Conservation (phyloP, 306 rosid species). For the barrel medic (Medicago truncatula) region DNA sequence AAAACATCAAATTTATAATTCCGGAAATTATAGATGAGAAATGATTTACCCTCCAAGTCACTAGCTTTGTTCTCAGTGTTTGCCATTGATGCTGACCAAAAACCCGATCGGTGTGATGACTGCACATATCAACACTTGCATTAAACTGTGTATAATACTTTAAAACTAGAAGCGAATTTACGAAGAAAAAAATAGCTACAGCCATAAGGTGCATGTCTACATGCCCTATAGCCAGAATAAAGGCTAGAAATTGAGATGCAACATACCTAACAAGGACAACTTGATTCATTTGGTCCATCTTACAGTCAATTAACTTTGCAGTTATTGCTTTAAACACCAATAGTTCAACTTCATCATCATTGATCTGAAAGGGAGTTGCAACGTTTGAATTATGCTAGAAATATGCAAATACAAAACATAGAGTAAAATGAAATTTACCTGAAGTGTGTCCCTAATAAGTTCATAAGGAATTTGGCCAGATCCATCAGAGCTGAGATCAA, state of each 20-base stretch:
- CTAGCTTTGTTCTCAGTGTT: conserved; percentile 72
- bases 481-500: conserved; percentile 80
- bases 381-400: conserved; percentile 15
- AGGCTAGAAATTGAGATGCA: conserved; percentile 7
- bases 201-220: conserved; percentile 9
- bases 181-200: background rate
- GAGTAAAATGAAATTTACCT: conserved; percentile 53
- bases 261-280: conserved; percentile 79
- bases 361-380: conserved; percentile 56
- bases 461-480: conserved; percentile 74
- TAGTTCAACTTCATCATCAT: conserved; percentile 78
- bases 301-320: conserved; percentile 82
- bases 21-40: conserved; percentile 12
- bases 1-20: conserved; percentile 17
- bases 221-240: background rate
- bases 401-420: conserved; percentile 2
- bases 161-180: background rate
- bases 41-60: conserved; percentile 80
- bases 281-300: conserved; percentile 97
- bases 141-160: conserved; percentile 13
- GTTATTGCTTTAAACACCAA: conserved; percentile 94
- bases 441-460: conserved; percentile 74
- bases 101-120: conserved; percentile 74
- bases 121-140: conserved; percentile 49
- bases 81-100: conserved; percentile 88